phyloP scores from a whole-genome alignment of 192 early-diverging fungal species.

The Coemansia sp. region DNA sequence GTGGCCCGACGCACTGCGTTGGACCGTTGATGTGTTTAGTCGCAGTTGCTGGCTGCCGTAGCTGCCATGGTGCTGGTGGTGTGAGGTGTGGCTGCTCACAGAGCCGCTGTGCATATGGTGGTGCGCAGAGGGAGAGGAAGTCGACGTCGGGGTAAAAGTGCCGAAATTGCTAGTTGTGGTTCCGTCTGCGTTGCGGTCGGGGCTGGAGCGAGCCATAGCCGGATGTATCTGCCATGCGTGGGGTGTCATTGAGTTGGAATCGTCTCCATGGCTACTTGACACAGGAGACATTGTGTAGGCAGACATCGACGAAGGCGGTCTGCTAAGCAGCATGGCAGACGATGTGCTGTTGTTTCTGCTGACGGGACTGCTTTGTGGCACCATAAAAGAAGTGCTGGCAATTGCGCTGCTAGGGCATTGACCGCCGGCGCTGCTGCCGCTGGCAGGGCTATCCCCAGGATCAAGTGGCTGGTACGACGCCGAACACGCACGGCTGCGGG shows the following conservation, averaged over 20 bases:
- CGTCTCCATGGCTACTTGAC: slow-evolving; percentile 47
- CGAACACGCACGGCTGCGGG: slow-evolving; percentile 41
- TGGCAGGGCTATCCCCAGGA: slow-evolving; percentile 9
- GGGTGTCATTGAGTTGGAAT: slow-evolving; percentile 8
- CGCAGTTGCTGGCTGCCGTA: slow-evolving; percentile 34
- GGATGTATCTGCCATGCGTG: slow-evolving; percentile 36
- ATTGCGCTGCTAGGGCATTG: slow-evolving; percentile 12
- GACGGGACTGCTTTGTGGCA: slow-evolving; percentile 12
- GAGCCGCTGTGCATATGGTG: slow-evolving; percentile 16
- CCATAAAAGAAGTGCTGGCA: slow-evolving; percentile 7
- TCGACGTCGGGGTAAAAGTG: slow-evolving; percentile 43
- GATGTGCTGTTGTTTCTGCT: slow-evolving; percentile 17
- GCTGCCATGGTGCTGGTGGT: slow-evolving; percentile 15
- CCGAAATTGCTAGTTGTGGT: slow-evolving; percentile 13
- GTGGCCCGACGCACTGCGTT: slow-evolving; percentile 51
- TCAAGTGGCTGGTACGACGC: slow-evolving; percentile 31
- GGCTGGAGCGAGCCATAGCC: slow-evolving; percentile 27
- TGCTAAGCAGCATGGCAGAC: slow-evolving; percentile 17
- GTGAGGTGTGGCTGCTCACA: neutral
- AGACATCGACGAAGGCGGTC: slow-evolving; percentile 50
- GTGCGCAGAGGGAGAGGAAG: slow-evolving; percentile 40
- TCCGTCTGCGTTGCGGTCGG: slow-evolving; percentile 31
- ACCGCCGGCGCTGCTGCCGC: slow-evolving; percentile 11
- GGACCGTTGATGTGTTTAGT: slow-evolving; percentile 40
- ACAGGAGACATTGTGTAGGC: slow-evolving; percentile 50